phyloP scores from a whole-genome alignment of 805 yeast species.

The Wickerhamiella azymoides region DNA sequence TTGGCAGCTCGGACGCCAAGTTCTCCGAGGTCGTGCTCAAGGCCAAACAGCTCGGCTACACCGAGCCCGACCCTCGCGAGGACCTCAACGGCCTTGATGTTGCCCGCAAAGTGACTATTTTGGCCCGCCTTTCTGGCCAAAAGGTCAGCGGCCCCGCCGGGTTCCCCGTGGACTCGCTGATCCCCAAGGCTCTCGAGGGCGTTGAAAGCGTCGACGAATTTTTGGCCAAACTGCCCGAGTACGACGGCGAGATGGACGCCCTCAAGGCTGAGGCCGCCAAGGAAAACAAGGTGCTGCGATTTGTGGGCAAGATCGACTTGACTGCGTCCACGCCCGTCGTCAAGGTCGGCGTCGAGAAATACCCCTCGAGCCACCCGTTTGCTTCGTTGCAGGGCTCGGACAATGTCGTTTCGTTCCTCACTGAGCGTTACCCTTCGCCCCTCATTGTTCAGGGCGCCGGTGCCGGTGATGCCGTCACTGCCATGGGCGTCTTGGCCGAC shows the following conservation, averaged over 20 bases:
- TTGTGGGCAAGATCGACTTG: constrained; percentile 82
- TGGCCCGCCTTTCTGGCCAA: constrained; percentile 85
- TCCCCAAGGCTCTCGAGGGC: constrained; percentile 69
- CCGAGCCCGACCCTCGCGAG: constrained; percentile 99
- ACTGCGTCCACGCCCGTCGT: constrained; percentile 38
- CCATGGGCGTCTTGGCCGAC: constrained; percentile 90
- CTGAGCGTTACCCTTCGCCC: constrained; percentile 87
- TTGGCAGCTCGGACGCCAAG: constrained; percentile 57
- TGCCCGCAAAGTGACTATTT: constrained; percentile 93
- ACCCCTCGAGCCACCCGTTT: constrained; percentile 82
- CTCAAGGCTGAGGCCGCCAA: constrained; percentile 69
- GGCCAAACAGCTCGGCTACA: constrained; percentile 87
- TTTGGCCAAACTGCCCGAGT: constrained; percentile 65
- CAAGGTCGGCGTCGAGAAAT: constrained; percentile 79
- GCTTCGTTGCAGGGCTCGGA: constrained; percentile 94
- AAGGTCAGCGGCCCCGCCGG: constrained; percentile 76
- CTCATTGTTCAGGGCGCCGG: constrained; percentile 95
- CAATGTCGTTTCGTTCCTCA: constrained; percentile 81
- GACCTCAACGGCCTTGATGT: constrained; percentile 96
- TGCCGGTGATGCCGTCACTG: constrained; percentile 65
- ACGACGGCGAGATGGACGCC: constrained; percentile 63
- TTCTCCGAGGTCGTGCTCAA: constrained; percentile 81
- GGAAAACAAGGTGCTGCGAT: constrained; percentile 80
- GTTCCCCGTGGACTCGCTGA: constrained; percentile 86
- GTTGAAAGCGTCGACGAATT: constrained; percentile 56